Evolutionary conservation across 371 early-diverging fungal genomes (phyloP), one percentile per base, ranked within the genome.

Genomic region (Mortierella sp.): DNA sequence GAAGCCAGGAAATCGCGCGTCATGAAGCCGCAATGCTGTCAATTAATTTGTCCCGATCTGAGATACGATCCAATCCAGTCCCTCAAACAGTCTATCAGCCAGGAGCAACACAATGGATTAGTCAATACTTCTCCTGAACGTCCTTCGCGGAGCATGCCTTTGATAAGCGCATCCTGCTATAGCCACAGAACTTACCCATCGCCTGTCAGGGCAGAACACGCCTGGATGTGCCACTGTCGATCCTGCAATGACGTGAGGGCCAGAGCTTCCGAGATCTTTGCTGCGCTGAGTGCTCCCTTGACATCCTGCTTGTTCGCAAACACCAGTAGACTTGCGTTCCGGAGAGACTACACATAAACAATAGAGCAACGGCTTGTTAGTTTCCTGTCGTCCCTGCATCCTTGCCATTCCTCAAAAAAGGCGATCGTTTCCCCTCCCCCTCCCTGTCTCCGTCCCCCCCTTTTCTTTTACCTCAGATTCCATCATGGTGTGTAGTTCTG

Each of bases 261-360:
- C 68, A 94, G 76, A 14, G 90, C 89, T n/a, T 94, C 92, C 2
- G 94, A 92, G 24, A 94, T 91, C 78, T 93, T 87, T 16, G 92
- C 91, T 44, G 94, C 93, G 14, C 87, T 86, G 69, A 94, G 73
- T 63, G 93, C 90, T 2, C 91, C 92, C 64, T 91, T 91, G 11
- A 91, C 88, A 74, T 94, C 94, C 76, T 93, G 93, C 66, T 94
- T 93, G 85, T 94, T 93, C 29, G 94, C 93, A 85, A 92, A 92
- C 22, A 94, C 91, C 58, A 93, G 88, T 34, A 94, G 74, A 70
- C 89, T 86, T 39, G 93, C 90, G 47, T 90, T 88, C 81, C 88
- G 83, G 40, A 93, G 81, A 74, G 90, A 90, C 92, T 92, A 77
- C 19, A 19, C 19, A 44, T 31, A 22, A 47, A 53, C 8, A 31